phyloP scores from a whole-genome alignment of 2,329 filamentous ascomycete genomes.

The Trichophyton benhamiae region DNA sequence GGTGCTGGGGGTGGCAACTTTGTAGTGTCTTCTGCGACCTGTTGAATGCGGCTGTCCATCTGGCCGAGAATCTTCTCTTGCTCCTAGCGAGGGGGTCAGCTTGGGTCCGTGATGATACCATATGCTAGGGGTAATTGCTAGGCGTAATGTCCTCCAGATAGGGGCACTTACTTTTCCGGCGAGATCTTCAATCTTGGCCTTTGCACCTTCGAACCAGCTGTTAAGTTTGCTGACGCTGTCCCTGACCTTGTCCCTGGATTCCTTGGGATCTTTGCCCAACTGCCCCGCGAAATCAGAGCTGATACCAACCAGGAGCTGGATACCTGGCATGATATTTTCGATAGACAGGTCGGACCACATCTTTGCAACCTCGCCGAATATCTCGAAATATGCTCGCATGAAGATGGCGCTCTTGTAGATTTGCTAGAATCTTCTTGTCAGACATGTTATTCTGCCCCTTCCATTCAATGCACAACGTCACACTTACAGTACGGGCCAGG shows the following conservation, averaged over 20 bases:
- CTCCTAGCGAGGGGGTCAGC: not conserved
- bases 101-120: not conserved
- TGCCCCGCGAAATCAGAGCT: not conserved
- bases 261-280: not conserved
- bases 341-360: not conserved
- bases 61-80: not conserved
- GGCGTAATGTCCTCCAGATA: not conserved
- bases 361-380: not conserved
- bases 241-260: not conserved
- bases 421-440: not conserved
- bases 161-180: not conserved
- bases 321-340: not conserved
- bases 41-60: not conserved
- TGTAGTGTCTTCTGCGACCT: not conserved
- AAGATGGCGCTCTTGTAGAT: not conserved
- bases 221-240: not conserved
- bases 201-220: not conserved
- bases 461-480: not conserved
- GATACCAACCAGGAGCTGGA: not conserved
- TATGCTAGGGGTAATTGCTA: too few relatives aligned
- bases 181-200: not conserved
- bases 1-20: not conserved
- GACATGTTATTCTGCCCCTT: not conserved
- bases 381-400: not conserved
- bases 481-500: not conserved